phyloP scores from a whole-genome alignment of 805 yeast species.

The Alloascoidea hylecoeti region DNA sequence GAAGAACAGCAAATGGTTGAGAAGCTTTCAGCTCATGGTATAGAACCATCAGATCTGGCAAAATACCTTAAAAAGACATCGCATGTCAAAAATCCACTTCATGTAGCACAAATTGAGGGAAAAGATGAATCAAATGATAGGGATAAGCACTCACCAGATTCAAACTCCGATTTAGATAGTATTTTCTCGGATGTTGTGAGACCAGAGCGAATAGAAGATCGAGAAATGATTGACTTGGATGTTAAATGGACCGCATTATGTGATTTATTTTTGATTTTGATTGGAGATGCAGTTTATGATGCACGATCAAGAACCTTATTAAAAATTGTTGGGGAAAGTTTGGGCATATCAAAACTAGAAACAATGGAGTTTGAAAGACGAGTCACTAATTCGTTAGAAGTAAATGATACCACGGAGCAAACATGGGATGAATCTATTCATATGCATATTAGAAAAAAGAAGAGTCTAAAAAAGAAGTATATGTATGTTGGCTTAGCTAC shows the following conservation, averaged over 20 bases:
- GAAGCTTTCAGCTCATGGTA: slow-evolving; percentile 70
- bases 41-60: slow-evolving; percentile 58
- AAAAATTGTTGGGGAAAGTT: slow-evolving; percentile 44
- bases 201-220: slow-evolving; percentile 12
- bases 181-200: slow-evolving; percentile 1
- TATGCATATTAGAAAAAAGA: slow-evolving; percentile 57
- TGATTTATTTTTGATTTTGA: slow-evolving; percentile 67
- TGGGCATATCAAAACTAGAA: slow-evolving; percentile 52
- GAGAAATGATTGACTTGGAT: slow-evolving; percentile 43
- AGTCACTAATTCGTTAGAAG: slow-evolving; percentile 78
- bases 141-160: slow-evolving; percentile 1
- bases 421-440: slow-evolving; percentile 60
- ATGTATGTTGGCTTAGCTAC: slow-evolving; percentile 92
- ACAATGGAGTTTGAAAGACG: slow-evolving; percentile 82
- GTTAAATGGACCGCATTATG: slow-evolving; percentile 90
- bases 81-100: slow-evolving; percentile 35
- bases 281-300: slow-evolving; percentile 81
- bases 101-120: slow-evolving; percentile 10
- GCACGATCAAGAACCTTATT: slow-evolving; percentile 77
- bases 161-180: neutral
- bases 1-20: slow-evolving; percentile 84
- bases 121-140: slow-evolving; percentile 3
- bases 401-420: slow-evolving; percentile 72
- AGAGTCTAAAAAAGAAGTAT: slow-evolving; percentile 48
- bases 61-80: slow-evolving; percentile 40